phyloP scores from a whole-genome alignment of 495 filamentous ascomycete species.

The Aspergillus sclerotiicarbonarius region DNA sequence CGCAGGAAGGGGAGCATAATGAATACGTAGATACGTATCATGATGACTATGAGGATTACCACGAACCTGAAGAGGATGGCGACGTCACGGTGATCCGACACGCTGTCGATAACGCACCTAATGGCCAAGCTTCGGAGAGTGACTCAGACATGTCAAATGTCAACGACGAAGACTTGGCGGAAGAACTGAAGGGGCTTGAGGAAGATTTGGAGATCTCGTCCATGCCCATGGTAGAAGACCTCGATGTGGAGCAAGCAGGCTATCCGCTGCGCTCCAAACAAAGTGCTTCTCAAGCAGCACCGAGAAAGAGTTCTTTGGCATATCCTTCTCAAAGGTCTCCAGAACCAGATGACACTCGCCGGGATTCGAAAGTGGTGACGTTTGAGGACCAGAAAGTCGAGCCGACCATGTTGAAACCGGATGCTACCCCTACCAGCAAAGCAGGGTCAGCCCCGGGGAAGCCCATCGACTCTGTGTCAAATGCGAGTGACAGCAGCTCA shows the following conservation, averaged over 20 bases:
- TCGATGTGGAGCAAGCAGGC: slow-evolving; percentile 15
- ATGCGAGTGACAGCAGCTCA: slow-evolving; percentile 21
- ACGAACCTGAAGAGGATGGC: slow-evolving; percentile 32
- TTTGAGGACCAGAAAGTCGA: slow-evolving; percentile 26
- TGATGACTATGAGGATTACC: slow-evolving; percentile 24
- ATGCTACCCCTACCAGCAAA: background rate
- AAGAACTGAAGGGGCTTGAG: slow-evolving; percentile 44
- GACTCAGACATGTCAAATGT: slow-evolving; percentile 39
- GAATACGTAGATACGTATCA: slow-evolving; percentile 14
- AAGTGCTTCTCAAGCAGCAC: slow-evolving; percentile 4
- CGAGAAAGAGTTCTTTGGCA: slow-evolving; percentile 16
- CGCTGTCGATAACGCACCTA: slow-evolving; percentile 26
- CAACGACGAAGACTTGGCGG: slow-evolving; percentile 39
- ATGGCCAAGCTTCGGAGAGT: slow-evolving; percentile 28
- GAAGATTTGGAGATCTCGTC: slow-evolving; percentile 38
- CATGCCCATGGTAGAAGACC: slow-evolving; percentile 18
- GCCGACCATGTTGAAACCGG: slow-evolving; percentile 1
- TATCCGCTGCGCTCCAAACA: slow-evolving; percentile 15
- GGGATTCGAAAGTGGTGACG: slow-evolving; percentile 35
- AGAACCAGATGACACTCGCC: slow-evolving; percentile 22
- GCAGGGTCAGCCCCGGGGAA: slow-evolving; percentile 18
- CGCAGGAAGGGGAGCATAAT: background rate
- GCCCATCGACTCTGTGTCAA: slow-evolving; percentile 7
- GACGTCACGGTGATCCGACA: slow-evolving; percentile 45
- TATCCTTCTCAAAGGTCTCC: background rate